phyloP scores from a whole-genome alignment of 495 filamentous ascomycete species.

The Elasticomyces elasticus region DNA sequence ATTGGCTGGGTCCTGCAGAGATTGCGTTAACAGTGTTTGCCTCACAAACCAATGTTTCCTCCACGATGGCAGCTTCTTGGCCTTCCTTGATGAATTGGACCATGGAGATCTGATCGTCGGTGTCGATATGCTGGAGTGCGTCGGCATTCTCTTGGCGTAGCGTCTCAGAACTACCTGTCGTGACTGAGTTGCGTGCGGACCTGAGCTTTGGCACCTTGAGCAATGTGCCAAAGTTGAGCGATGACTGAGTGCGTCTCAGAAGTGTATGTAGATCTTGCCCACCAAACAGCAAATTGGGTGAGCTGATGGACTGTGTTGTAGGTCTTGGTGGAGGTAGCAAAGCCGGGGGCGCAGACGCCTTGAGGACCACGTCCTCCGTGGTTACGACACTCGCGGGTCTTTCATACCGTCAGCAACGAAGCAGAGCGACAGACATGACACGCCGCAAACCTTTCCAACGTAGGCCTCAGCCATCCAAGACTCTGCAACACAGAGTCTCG shows the following conservation, averaged over 20 bases:
- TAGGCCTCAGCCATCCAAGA: constrained; percentile 10
- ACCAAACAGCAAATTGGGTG: constrained; percentile 1
- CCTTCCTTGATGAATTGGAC: too few relatives aligned
- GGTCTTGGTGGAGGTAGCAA: background rate
- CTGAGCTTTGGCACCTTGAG: background rate
- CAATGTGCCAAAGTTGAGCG: background rate
- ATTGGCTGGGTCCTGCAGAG: background rate
- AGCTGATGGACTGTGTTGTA: constrained; percentile 7
- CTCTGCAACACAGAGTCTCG: background rate
- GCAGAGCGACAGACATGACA: background rate
- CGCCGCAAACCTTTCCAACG: constrained; percentile 7
- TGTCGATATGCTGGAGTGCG: too few relatives aligned
- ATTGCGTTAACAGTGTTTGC: too few relatives aligned
- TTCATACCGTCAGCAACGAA: background rate
- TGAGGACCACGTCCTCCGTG: background rate
- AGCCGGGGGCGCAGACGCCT: background rate
- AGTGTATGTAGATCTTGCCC: background rate
- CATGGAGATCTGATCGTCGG: too few relatives aligned
- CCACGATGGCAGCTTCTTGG: too few relatives aligned
- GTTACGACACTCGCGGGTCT: background rate
- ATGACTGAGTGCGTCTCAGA: constrained; percentile 1
- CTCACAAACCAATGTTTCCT: too few relatives aligned
- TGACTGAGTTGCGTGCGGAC: background rate
- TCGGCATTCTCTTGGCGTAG: background rate
- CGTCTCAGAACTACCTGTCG: background rate